A percentile compares a stretch with the other conserved stretches of the same genome.
Conservation (phyloP, 306 rosid genomes). For the Pyrus bretschneideri region DNA sequence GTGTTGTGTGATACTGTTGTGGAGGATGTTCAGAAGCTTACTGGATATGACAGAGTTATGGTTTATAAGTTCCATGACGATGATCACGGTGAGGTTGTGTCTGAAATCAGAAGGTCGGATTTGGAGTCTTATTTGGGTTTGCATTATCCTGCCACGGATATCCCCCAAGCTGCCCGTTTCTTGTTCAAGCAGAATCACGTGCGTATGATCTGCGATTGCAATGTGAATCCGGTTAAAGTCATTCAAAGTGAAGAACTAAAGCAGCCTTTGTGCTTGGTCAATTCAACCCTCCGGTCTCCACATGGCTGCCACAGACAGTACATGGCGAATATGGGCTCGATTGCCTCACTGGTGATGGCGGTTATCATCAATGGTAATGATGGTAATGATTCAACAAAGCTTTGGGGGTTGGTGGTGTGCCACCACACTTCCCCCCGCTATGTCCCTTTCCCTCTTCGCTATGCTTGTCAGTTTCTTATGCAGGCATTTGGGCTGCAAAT, state of each 20-base stretch:
- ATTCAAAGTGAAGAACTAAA: constrained; percentile 49
- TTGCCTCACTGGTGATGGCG: constrained; percentile 69
- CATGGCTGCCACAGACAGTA: constrained; percentile 64
- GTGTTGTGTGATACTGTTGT: constrained; percentile 61
- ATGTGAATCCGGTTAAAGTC: constrained; percentile 54
- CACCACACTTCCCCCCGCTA: constrained; percentile 66
- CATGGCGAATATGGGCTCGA: constrained; percentile 77
- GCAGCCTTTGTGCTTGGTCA: constrained; percentile 72
- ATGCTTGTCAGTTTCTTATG: constrained; percentile 79
- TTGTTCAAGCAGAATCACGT: constrained; percentile 74
- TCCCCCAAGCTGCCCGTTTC: constrained; percentile 80
- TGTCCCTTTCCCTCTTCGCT: constrained; percentile 79
- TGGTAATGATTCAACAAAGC: constrained; percentile 41
- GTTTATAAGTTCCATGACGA: constrained; percentile 81
- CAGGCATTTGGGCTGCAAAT: constrained; percentile 78
- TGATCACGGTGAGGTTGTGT: constrained; percentile 86
- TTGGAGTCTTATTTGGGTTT: constrained; percentile 71
- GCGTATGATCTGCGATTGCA: constrained; percentile 69
- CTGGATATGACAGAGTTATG: constrained; percentile 88
- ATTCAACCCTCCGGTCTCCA: constrained; percentile 74
- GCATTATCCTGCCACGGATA: constrained; percentile 81
- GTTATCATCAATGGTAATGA: constrained; percentile 41
- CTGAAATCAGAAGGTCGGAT: constrained; percentile 65
- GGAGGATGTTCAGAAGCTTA: constrained; percentile 68
- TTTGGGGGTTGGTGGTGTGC: constrained; percentile 89